phyloP scores from a whole-genome alignment of 2,329 filamentous ascomycete species.

The Leptoxyphium fumago region DNA sequence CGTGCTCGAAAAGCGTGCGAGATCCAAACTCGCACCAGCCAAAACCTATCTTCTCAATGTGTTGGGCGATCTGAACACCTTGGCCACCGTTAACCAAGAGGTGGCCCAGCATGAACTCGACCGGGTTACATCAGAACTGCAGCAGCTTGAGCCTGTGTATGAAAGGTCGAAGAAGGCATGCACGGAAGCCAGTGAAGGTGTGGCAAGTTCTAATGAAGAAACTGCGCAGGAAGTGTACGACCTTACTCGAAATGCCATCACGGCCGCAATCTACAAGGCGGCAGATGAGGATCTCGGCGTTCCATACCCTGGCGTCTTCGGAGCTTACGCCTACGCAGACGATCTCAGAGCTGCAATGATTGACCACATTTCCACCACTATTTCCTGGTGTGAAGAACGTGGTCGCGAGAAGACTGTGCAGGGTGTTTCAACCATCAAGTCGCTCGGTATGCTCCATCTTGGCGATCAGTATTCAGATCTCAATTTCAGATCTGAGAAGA shows the following conservation, averaged over 20 bases:
- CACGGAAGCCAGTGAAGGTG: slow-evolving; percentile 62
- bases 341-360: slow-evolving; percentile 87
- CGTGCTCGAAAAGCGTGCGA: slow-evolving; percentile 85
- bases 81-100: slow-evolving; percentile 77
- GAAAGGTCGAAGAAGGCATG: slow-evolving; percentile 72
- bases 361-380: slow-evolving; percentile 66
- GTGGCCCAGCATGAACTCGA: slow-evolving; percentile 75
- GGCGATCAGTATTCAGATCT: slow-evolving; percentile 76
- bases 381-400: slow-evolving; percentile 67
- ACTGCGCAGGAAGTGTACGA: slow-evolving; percentile 78
- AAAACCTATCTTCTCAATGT: slow-evolving; percentile 93
- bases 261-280: slow-evolving; percentile 58
- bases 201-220: slow-evolving; percentile 69
- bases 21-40: slow-evolving; percentile 88
- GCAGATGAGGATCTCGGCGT: slow-evolving; percentile 69
- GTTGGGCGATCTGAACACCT: slow-evolving; percentile 66
- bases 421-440: slow-evolving; percentile 77
- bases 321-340: slow-evolving; percentile 82
- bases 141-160: slow-evolving; percentile 69
- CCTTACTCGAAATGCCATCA: slow-evolving; percentile 62
- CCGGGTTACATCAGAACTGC: slow-evolving; percentile 64
- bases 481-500: slow-evolving; percentile 77
- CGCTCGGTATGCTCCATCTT: slow-evolving; percentile 74
- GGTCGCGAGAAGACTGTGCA: slow-evolving; percentile 63
- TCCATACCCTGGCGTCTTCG: slow-evolving; percentile 71